These are phyloP conservation scores for Plectranthus barbatus DNA, from an alignment of 257 asterid species.

Conservation along the genomic window DNA sequence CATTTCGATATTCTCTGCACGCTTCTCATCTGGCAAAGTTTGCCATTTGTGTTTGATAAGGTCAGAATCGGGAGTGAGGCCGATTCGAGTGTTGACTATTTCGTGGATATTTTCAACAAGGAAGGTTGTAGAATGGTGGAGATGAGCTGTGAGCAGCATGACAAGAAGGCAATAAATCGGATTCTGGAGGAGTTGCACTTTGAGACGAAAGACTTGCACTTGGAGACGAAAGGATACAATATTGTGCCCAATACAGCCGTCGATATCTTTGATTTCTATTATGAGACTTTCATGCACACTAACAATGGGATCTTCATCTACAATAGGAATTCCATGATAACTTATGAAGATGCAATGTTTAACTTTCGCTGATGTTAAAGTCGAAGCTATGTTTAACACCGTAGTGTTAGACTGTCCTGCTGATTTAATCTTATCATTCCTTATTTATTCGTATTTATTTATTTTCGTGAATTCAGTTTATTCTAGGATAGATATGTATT, in stretches of 20 bases:
- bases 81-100: slow-evolving; percentile 42
- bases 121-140: slow-evolving; percentile 89
- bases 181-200: slow-evolving; percentile 59
- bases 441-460: too few relatives aligned
- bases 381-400: too few relatives aligned
- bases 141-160: slow-evolving; percentile 79
- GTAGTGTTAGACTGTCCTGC: too few relatives aligned
- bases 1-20: slow-evolving; percentile 69
- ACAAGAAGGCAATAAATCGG: slow-evolving; percentile 63
- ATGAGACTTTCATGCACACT: slow-evolving; percentile 73
- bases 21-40: slow-evolving; percentile 61
- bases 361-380: too few relatives aligned
- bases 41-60: slow-evolving; percentile 65
- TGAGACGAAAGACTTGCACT: slow-evolving; percentile 53
- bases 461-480: too few relatives aligned
- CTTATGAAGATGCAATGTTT: too few relatives aligned
- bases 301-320: too few relatives aligned
- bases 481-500: too few relatives aligned
- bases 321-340: too few relatives aligned
- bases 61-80: slow-evolving; percentile 64
- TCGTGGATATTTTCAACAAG: slow-evolving; percentile 52
- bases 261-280: slow-evolving; percentile 77
- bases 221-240: slow-evolving; percentile 81
- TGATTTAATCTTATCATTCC: too few relatives aligned
- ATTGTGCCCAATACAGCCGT: slow-evolving; percentile 67